Conservation (phyloP, 768 basidiomycete genomes). For the Pulveroboletus sp. region DNA sequence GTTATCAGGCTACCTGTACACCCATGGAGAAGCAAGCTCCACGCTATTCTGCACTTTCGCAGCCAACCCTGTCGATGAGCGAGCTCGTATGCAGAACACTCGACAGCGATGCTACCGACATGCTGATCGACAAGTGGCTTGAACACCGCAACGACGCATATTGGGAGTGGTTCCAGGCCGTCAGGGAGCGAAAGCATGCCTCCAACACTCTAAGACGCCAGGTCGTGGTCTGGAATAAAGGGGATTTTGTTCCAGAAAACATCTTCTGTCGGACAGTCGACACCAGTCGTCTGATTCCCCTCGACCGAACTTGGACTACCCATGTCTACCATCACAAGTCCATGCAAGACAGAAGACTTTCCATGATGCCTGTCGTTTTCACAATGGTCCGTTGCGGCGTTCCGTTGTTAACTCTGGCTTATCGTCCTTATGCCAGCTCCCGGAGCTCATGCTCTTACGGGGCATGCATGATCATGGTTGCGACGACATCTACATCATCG, state of each 20-base stretch:
- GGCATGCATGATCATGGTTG: constrained; percentile 80
- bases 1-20: constrained; percentile 14
- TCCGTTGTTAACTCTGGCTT: background rate
- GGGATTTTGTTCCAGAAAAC: constrained; percentile 74
- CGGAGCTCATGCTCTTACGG: constrained; percentile 73
- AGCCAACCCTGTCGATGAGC: constrained; percentile 67
- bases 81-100: constrained; percentile 77
- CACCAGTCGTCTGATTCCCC: constrained; percentile 71
- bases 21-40: constrained; percentile 22
- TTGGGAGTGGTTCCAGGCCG: constrained; percentile 70
- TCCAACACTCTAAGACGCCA: constrained; percentile 49
- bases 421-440: constrained; percentile 44
- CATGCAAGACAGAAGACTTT: constrained; percentile 66
- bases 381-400: constrained; percentile 55
- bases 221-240: constrained; percentile 53
- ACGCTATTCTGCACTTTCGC: constrained; percentile 60
- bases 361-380: constrained; percentile 78
- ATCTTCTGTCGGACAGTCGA: constrained; percentile 77
- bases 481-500: constrained; percentile 75
- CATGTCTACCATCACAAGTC: constrained; percentile 77
- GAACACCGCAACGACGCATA: constrained; percentile 74
- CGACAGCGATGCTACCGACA: constrained; percentile 70
- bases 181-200: constrained; percentile 62
- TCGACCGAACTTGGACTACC: constrained; percentile 79
- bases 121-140: constrained; percentile 82